phyloP scores from a whole-genome alignment of 1,284 basidiomycete genomes.

The Austroboletus novae-zelandiae region DNA sequence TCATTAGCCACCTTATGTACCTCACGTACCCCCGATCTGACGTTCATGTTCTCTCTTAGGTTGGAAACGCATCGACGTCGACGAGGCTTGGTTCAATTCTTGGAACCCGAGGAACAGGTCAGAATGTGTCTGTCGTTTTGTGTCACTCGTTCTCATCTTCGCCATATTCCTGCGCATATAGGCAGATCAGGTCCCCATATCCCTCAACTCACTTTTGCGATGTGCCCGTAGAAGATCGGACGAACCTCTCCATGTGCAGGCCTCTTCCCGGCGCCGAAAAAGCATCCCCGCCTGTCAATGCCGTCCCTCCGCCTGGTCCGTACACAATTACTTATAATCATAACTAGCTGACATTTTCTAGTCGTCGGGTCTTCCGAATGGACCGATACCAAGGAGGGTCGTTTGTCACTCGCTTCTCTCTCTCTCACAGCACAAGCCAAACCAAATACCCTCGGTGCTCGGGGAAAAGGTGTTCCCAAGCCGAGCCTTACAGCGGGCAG shows the following conservation, averaged over 20 bases:
- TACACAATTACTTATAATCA: not conserved
- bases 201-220: slow-evolving; percentile 53
- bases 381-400: slow-evolving; percentile 26
- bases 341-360: slow-evolving; percentile 14
- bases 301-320: slow-evolving; percentile 33
- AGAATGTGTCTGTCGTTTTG: slow-evolving; percentile 3
- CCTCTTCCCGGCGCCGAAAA: slow-evolving; percentile 47
- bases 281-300: slow-evolving; percentile 27
- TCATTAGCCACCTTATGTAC: not conserved
- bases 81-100: slow-evolving; percentile 52
- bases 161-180: slow-evolving; percentile 12
- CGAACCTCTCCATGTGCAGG: slow-evolving; percentile 54
- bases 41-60: slow-evolving; percentile 38
- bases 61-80: slow-evolving; percentile 59
- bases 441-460: slow-evolving; percentile 6
- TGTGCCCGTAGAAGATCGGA: slow-evolving; percentile 52
- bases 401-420: not conserved
- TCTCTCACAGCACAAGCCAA: slow-evolving; percentile 3
- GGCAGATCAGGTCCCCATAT: slow-evolving; percentile 48
- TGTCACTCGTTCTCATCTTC: no score
- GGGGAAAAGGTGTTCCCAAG: slow-evolving; percentile 19
- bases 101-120: slow-evolving; percentile 45
- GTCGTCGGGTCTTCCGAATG: slow-evolving; percentile 43
- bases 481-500: slow-evolving; percentile 19
- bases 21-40: not conserved